phyloP scores from a whole-genome alignment of 2,329 filamentous ascomycete species.

The Xylaria sp. region DNA sequence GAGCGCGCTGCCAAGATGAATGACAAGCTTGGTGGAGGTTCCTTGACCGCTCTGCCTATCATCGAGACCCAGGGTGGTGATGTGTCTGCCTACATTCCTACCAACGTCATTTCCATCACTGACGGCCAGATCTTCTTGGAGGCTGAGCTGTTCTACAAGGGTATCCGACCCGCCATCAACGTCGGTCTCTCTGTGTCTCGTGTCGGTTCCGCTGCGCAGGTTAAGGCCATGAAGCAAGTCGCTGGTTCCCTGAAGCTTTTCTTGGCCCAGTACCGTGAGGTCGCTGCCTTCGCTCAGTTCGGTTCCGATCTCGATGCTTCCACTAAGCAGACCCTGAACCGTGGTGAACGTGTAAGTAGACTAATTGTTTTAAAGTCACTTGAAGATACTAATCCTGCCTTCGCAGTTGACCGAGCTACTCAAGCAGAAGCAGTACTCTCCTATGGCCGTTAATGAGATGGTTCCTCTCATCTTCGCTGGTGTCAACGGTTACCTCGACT shows the following conservation, averaged over 20 bases:
- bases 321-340: constrained; percentile 97
- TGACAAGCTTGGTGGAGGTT: constrained; percentile 93
- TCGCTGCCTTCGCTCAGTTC: constrained; percentile 99
- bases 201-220: constrained; percentile 99
- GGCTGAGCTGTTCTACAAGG: constrained; percentile 99
- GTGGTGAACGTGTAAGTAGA: constrained; percentile 93
- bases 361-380: constrained; percentile 13
- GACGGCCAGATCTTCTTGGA: constrained; percentile 99
- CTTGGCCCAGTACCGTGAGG: constrained; percentile 99
- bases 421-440: constrained; percentile 99
- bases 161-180: constrained; percentile 99
- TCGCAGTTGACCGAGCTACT: constrained; percentile 88
- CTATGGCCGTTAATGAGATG: constrained; percentile 99
- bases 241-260: constrained; percentile 99
- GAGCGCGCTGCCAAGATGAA: constrained; percentile 99
- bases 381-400: constrained; percentile 35
- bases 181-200: constrained; percentile 99
- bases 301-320: constrained; percentile 99
- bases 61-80: constrained; percentile 99
- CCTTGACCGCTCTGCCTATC: constrained; percentile 94
- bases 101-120: constrained; percentile 99
- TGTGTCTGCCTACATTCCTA: constrained; percentile 99
- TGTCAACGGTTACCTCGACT: constrained; percentile 97
- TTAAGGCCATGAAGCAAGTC: constrained; percentile 99
- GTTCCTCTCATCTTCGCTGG: constrained; percentile 98